A percentile compares a stretch with the other conserved stretches of the same genome.
phyloP scores from a whole-genome alignment of 345 rosid genomes.

The Pistacia integerrima region DNA sequence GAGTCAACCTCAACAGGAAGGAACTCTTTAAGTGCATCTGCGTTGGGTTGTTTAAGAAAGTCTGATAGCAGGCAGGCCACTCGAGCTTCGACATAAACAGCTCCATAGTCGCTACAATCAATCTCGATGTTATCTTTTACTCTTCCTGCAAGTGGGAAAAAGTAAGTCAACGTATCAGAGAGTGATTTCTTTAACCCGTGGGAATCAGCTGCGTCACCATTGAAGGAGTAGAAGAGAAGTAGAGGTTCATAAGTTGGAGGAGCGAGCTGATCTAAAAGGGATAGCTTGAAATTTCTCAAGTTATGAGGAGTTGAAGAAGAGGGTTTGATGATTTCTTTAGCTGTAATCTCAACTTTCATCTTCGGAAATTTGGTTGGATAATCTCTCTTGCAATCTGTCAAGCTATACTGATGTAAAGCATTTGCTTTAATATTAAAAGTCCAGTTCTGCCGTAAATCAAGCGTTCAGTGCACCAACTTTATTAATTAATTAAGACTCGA shows the following conservation, averaged over 20 bases:
- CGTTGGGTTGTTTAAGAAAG: slow-evolving; percentile 21
- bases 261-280: slow-evolving; percentile 37
- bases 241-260: slow-evolving; percentile 24
- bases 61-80: slow-evolving; percentile 11
- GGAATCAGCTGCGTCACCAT: not conserved
- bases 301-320: slow-evolving; percentile 30
- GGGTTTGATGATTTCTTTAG: slow-evolving; percentile 23
- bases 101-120: slow-evolving; percentile 24
- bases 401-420: too few species aligned
- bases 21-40: slow-evolving; percentile 11
- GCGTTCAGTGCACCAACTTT: too few species aligned
- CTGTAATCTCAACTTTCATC: not conserved
- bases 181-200: slow-evolving; percentile 23
- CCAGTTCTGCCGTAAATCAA: too few species aligned
- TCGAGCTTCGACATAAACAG: slow-evolving; percentile 21
- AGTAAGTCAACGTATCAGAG: slow-evolving; percentile 23
- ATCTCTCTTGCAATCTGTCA: too few species aligned
- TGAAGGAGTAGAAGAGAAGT: slow-evolving; percentile 21
- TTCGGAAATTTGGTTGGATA: not conserved
- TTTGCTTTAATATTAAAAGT: too few species aligned
- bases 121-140: slow-evolving; percentile 9
- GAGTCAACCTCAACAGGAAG: slow-evolving; percentile 19
- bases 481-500: too few species aligned
- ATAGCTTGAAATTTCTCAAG: slow-evolving; percentile 20
- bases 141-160: slow-evolving; percentile 25